These are phyloP conservation scores for Komagataella phaffii DNA, from an alignment of 805 yeast species.

Conservation along the genomic window DNA sequence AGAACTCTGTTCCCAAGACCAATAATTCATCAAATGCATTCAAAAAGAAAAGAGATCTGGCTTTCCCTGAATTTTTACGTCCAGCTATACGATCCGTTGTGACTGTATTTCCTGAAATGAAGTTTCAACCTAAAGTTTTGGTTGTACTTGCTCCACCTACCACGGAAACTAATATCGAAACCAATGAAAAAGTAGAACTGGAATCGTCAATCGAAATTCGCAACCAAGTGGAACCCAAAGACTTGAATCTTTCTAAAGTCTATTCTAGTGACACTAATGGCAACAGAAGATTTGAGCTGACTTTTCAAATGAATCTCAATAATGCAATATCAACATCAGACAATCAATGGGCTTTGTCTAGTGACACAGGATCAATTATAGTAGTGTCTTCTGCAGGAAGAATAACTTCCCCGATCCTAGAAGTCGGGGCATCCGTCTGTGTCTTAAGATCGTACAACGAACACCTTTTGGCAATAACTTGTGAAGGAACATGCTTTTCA, in stretches of 20 bases:
- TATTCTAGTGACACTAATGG: constrained; percentile 16
- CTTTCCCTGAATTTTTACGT: constrained; percentile 12
- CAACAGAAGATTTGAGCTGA: constrained; percentile 25
- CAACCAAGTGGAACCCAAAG: constrained; percentile 22
- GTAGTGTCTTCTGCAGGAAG: constrained; percentile 28
- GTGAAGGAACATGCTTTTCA: constrained; percentile 32
- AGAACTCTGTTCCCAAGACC: constrained; percentile 13
- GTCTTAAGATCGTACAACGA: constrained; percentile 20
- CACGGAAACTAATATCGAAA: constrained; percentile 1
- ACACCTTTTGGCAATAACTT: constrained; percentile 30
- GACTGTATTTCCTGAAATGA: constrained; percentile 15
- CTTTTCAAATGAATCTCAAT: constrained; percentile 34
- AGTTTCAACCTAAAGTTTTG: constrained; percentile 16
- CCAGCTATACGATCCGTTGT: constrained; percentile 12
- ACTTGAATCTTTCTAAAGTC: constrained; percentile 11
- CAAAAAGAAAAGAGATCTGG: constrained; percentile 22
- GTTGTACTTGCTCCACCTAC: constrained; percentile 1
- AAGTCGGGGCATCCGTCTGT: constrained; percentile 34
- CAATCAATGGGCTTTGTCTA: constrained; percentile 36
- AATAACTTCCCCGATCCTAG: constrained; percentile 31
- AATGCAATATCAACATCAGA: constrained; percentile 25
- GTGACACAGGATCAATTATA: constrained; percentile 44
- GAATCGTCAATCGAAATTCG: constrained; percentile 23
- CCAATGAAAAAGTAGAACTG: constrained; percentile 10
- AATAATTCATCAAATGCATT: background rate